Evolutionary conservation across 2,329 filamentous ascomycete species (phyloP).

Genomic region (Tolypocladium album): DNA sequence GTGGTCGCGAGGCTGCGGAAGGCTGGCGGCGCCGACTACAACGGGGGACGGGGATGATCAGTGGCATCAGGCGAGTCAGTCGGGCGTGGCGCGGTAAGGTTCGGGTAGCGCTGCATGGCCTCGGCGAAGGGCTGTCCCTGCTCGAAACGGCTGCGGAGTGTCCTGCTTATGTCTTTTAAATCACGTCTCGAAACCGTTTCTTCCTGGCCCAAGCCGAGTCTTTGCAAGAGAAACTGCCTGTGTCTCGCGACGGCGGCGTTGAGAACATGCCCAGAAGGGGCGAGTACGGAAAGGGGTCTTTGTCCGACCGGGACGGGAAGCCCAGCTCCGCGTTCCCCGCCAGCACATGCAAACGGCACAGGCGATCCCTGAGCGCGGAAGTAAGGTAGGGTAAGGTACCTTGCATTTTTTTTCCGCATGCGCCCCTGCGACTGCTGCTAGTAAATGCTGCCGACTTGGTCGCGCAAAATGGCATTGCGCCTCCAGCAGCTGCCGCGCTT

Average conservation of each 20-base stretch:
- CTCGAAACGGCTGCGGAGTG: background rate
- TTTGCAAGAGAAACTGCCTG: background rate
- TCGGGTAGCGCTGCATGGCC: background rate
- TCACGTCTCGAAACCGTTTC: background rate
- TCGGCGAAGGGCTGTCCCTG: background rate
- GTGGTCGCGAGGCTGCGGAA: constrained; percentile 51
- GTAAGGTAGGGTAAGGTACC: too few relatives aligned
- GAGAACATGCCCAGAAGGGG: background rate
- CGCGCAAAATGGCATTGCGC: too few relatives aligned
- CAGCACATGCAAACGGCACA: background rate
- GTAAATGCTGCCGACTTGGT: background rate
- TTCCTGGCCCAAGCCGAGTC: background rate
- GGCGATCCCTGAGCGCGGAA: background rate
- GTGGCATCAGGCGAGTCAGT: background rate
- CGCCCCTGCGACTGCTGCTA: background rate
- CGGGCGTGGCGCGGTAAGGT: background rate
- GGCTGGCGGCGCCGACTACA: constrained; percentile 62
- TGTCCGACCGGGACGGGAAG: background rate
- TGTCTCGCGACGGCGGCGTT: background rate
- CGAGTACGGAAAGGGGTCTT: background rate
- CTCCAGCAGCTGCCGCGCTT: too few relatives aligned
- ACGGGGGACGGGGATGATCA: constrained; percentile 46
- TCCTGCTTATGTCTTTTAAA: background rate
- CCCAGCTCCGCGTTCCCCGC: background rate
- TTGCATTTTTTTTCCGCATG: too few relatives aligned